Percentiles rank a stretch among this genome's conserved stretches.
Conservation (phyloP, 768 basidiomycete species). For the Lactarius sp. region DNA sequence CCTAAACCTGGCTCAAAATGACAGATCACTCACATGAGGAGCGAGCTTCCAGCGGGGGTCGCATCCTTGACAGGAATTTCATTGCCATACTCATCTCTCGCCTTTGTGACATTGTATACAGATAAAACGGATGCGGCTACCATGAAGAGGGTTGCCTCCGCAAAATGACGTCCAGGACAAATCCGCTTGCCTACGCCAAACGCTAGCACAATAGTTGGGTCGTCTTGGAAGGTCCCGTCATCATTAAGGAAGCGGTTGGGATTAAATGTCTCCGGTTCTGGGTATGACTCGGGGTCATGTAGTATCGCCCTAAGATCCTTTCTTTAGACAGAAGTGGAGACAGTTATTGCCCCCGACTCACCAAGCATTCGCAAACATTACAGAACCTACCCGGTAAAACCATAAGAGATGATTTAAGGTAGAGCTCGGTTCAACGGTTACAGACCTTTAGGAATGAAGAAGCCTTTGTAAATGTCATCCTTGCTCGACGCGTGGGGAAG, state of each 20-base stretch:
- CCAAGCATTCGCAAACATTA: conserved; percentile 2
- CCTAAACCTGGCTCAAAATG: no score
- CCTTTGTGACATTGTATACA: not conserved
- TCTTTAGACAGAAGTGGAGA: not conserved
- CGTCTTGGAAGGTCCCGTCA: not conserved
- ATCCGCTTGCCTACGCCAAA: conserved; percentile 11
- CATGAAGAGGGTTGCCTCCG: conserved; percentile 12
- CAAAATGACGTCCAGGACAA: conserved; percentile 17
- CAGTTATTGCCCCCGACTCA: not conserved
- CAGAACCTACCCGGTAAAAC: not conserved
- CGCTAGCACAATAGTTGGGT: not conserved
- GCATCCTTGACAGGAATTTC: conserved; percentile 3
- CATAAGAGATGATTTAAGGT: not conserved
- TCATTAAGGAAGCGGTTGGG: not conserved
- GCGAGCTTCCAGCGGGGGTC: not conserved
- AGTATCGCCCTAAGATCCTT: conserved; percentile 9
- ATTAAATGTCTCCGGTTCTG: conserved; percentile 11
- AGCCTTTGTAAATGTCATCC: conserved; percentile 13
- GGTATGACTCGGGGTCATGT: conserved; percentile 7
- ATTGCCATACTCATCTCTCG: conserved; percentile 4
- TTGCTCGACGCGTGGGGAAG: conserved; percentile 7
- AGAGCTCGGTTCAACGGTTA: no score
- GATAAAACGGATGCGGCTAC: conserved; percentile 3
- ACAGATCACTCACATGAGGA: not conserved
- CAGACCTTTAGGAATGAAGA: conserved; percentile 20